Evolutionary conservation across 345 rosid genomes (phyloP), one percentile per base, ranked within the genome.

Genomic region (Citrus glauca): DNA sequence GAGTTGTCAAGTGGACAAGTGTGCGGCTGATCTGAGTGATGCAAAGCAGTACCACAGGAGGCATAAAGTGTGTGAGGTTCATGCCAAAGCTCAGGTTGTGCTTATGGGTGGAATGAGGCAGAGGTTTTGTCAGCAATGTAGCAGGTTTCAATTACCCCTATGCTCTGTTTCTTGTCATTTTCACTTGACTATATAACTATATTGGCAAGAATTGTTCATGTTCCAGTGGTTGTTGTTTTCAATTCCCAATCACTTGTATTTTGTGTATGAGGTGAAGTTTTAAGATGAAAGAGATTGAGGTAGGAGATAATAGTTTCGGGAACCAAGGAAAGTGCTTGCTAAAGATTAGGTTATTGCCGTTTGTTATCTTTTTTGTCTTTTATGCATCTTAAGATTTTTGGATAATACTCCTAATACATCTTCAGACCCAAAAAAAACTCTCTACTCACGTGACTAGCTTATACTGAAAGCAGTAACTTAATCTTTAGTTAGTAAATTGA

Each of bases 91-190:
- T 74, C 85, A 88, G 79, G 82, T 79, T 74, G 95, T 88, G 75
- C 76, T 86, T 57, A 87, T 91, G 27, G 81, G 72, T 73, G 98
- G 97, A 1, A 66, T 85, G 14, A 85, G 79, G 80, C 92, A 94
- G 85, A 85, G 95, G 35, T 92, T 94, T 71, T 92, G 97, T 79
- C 95, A 93, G 79, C 97, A 93, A 89, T 92, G 95, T 72, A 94
- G 95, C 92, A 92, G 94, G 98, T 90, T 71, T 45, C 14, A 45
- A 45, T 45, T 45, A 45, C 17, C 50, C 50, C 50, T 45, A 11
- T 11, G 17, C 14, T 45, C 50, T 45, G 17, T 45, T 45, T 45
- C 50, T 45, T 45, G 50, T 45, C 50, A 42, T 42, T 42, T 42
- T 10, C 16, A 11, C 48, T 42, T 42, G 1, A 9, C 11, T 40